Evolutionary conservation across 2,329 filamentous ascomycete genomes (phyloP).

Genomic region (Aspergillus sergii): DNA sequence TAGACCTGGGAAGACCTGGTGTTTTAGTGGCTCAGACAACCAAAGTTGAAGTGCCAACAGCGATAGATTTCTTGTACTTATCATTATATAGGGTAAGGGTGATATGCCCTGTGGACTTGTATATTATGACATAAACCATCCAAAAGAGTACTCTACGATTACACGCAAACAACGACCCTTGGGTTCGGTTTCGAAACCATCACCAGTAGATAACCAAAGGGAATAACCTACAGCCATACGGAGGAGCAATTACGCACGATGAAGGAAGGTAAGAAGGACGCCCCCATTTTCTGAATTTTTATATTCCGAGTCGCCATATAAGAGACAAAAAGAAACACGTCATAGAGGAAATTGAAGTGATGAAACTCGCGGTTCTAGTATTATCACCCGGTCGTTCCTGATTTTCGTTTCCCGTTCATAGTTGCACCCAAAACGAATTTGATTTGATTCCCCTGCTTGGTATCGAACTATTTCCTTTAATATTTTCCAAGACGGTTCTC

Average conservation of each 20-base stretch:
- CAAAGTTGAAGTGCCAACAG: not conserved
- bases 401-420: constrained; percentile 12
- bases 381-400: constrained; percentile 8
- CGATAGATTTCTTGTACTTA: not conserved
- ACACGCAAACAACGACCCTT: not conserved
- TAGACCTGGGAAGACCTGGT: not conserved
- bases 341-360: constrained; percentile 12
- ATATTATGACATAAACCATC: not conserved
- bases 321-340: constrained; percentile 15
- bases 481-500: constrained; percentile 11
- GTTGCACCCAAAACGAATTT: constrained; percentile 9
- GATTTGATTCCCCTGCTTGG: constrained; percentile 14
- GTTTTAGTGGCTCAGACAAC: not conserved
- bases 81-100: not conserved
- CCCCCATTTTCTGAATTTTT: constrained; percentile 11
- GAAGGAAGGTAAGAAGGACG: not conserved
- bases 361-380: constrained; percentile 7
- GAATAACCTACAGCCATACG: not conserved
- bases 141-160: not conserved
- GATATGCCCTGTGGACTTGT: not conserved
- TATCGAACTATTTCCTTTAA: constrained; percentile 18
- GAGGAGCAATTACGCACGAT: not conserved
- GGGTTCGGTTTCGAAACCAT: not conserved
- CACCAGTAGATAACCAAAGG: not conserved
- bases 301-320: constrained; percentile 17